Evolutionary conservation across 73 alveolate species (phyloP), one percentile per base, ranked within the genome.

Genomic region (Urostyla sp.): DNA sequence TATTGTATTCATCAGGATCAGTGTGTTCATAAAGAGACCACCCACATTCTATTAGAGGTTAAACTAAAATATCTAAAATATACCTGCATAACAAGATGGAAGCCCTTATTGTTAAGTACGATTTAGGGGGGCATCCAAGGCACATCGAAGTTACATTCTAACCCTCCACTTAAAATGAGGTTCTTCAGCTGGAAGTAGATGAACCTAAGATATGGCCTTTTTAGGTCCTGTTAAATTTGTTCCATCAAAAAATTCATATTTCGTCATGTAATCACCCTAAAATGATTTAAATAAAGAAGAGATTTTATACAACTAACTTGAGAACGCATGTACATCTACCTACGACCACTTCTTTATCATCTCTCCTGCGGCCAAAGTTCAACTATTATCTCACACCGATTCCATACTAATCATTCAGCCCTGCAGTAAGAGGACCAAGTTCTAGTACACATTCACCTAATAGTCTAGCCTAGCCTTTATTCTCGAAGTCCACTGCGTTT

Each of bases 381-480:
- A 97, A 91, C 58, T 89, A 91, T 75, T 96, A 91, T 45, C 97
- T 92, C 16, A 96, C 96, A 21, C 99, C 99, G 16, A 98, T 88
- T 87, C 98, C 98, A 50, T 97, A 95, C 40, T 96, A 86, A 85
- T 97, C 98, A 26, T 98, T 94, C 24, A 97, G 85, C 2, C 96
- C 92, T 26, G 98, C 95, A 55, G 98, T 95, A 43, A 97, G 79
- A 13, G 99, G 98, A 16, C 99, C 99, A 54, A 97, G 87, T 63
- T 96, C 99, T 3, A 97, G 77, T 0, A 87, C 92, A 74, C 98
- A 96, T 52, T 97, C 99, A 16, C 99, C 99, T 61, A 97, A 86
- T 55, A 96, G 87, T 54, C 98, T 88, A 11, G 99, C 99, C 76
- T 97, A 96, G 18, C 99, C 99, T 54, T 91, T 72, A 55, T 94